These are phyloP conservation scores for Blastocystis sp. DNA, from an alignment of 352 stramenopile genomes.

Conservation along the genomic window DNA sequence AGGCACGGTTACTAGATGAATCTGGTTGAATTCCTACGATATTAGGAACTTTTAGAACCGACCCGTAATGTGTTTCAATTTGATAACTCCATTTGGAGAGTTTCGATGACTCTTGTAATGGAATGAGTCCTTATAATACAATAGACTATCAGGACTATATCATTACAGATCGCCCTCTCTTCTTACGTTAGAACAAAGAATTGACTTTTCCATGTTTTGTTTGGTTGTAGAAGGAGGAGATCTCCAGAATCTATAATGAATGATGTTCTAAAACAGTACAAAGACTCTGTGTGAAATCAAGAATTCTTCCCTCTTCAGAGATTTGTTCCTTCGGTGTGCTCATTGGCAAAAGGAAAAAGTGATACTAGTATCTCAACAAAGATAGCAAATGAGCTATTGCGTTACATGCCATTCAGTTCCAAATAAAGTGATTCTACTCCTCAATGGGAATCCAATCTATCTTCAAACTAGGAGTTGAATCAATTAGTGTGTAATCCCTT, in stretches of 20 bases:
- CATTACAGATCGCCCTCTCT: not conserved
- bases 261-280: not conserved
- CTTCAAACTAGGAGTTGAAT: too few species aligned
- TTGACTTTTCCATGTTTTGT: conserved; percentile 5
- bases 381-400: too few species aligned
- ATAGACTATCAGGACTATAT: not conserved
- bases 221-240: not conserved
- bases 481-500: too few species aligned
- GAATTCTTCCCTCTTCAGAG: not conserved
- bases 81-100: not conserved
- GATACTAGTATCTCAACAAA: too few species aligned
- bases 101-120: conserved; percentile 9
- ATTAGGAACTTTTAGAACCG: too few species aligned
- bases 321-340: not conserved
- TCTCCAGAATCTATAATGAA: conserved; percentile 14
- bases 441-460: too few species aligned
- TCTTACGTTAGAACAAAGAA: conserved; percentile 16
- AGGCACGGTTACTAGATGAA: not conserved
- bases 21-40: not conserved
- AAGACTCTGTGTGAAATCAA: conserved; percentile 13
- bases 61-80: conserved; percentile 3
- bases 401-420: too few species aligned
- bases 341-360: not conserved
- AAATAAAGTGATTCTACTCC: too few species aligned
- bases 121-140: conserved; percentile 36